Evolutionary conservation across 306 rosid species (phyloP), one percentile per base, ranked within the genome.

Genomic region (Acacia confusa): DNA sequence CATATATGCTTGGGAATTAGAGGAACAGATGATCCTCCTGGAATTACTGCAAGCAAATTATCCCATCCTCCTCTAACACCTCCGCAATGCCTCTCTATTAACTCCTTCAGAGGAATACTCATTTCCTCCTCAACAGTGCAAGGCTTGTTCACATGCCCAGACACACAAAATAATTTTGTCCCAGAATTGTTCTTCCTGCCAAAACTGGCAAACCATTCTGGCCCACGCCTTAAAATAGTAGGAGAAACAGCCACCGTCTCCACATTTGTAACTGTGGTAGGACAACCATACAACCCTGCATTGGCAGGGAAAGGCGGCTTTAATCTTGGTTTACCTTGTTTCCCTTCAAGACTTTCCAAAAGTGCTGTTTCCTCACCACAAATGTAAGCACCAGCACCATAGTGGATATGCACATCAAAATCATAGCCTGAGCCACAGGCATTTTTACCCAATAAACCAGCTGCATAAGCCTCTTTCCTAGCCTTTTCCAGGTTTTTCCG

Each of bases 281-380:
- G 99, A 72, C 99, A 95, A 71, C 99, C 99, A 78, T 95, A 95
- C 81, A 95, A 87, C 53, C 99, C 99, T 41, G 98, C 96, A 88
- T 95, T 95, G 74, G 99, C 99, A 12, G 99, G 99, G 88, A 95
- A 95, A 77, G 98, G 99, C n/a, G 99, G 99, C 91, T 95, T 95
- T 88, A 95, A 79, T 91, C 99, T 88, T 61, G 99, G 99, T 65
- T 95, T 95, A 72, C 99, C 99, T 88, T 95, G 99, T 79, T 93
- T 95, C 86, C 99, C 99, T 91, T 95, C 99, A 79, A 95, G 98
- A 80, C 99, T 95, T 90, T 95, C 99, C 86, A 95, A 81, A 50
- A 95, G 96, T 27, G 99, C 98, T 25, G 98, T 95, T 85, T 95
- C 99, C 88, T 95, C 99, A 52, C 99, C 99, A 69, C 99, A 95